These are phyloP conservation scores for Discostella pseudostelligera DNA, from an alignment of 108 stramenopile genomes.

Conservation along the genomic window DNA sequence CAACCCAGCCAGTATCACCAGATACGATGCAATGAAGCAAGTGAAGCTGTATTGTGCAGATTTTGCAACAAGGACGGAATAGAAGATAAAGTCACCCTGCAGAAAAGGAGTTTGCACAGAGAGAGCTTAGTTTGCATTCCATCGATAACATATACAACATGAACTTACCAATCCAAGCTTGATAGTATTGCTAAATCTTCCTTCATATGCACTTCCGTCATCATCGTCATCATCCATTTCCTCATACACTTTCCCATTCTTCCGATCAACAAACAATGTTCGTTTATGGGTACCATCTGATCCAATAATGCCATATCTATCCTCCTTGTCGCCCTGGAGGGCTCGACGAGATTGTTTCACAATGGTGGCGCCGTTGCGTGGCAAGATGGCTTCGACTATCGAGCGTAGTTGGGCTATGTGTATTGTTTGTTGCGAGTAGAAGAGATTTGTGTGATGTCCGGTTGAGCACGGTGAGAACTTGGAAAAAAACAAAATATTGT, in stretches of 20 bases:
- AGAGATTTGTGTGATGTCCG: background rate
- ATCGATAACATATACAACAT: too few relatives aligned
- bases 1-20: conserved; percentile 89
- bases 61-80: conserved; percentile 91
- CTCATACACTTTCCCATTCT: conserved; percentile 76
- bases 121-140: too few relatives aligned
- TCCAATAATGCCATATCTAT: conserved; percentile 48
- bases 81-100: conserved; percentile 95
- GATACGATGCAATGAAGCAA: conserved; percentile 82
- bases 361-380: conserved; percentile 40
- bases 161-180: conserved; percentile 28
- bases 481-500: too few relatives aligned
- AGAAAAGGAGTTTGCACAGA: background rate
- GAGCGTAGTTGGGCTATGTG: conserved; percentile 21
- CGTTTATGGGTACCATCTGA: conserved; percentile 70
- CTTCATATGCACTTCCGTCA: conserved; percentile 53
- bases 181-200: conserved; percentile 43
- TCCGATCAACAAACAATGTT: conserved; percentile 64
- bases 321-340: conserved; percentile 25
- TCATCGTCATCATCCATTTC: conserved; percentile 60
- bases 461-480: too few relatives aligned
- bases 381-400: conserved; percentile 39
- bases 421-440: background rate
- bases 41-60: conserved; percentile 91
- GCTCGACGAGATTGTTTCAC: conserved; percentile 40